Evolutionary conservation across 805 yeast species (phyloP).

Genomic region (Clavispora carvajalis): DNA sequence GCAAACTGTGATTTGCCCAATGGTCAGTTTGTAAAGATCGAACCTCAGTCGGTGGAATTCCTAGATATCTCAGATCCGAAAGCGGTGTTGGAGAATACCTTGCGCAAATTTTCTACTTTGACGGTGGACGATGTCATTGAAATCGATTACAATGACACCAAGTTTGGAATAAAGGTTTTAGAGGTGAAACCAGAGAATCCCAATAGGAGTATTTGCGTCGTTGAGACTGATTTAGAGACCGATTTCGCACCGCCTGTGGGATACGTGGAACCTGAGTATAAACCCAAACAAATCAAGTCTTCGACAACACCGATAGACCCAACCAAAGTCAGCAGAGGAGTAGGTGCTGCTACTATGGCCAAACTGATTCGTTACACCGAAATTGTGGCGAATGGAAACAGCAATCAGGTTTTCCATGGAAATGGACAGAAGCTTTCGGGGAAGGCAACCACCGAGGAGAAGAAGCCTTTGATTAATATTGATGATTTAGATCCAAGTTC

Average conservation of each 20-base stretch:
- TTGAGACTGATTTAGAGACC: conserved; percentile 93
- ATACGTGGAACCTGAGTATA: conserved; percentile 81
- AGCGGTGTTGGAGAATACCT: conserved; percentile 90
- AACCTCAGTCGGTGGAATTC: conserved; percentile 93
- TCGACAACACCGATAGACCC: conserved; percentile 29
- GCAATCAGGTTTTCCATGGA: conserved; percentile 43
- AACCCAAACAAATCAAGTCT: conserved; percentile 37
- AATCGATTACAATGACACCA: conserved; percentile 72
- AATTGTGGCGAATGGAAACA: conserved; percentile 39
- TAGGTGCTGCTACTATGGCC: conserved; percentile 72
- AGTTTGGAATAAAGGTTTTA: conserved; percentile 74
- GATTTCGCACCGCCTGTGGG: conserved; percentile 99
- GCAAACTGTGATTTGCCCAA: conserved; percentile 73
- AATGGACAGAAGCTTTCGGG: conserved; percentile 72
- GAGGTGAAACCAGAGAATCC: conserved; percentile 77
- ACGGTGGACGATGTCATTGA: conserved; percentile 82
- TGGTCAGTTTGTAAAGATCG: conserved; percentile 86
- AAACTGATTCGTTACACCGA: conserved; percentile 60
- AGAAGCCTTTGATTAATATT: conserved; percentile 25
- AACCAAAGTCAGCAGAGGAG: conserved; percentile 30
- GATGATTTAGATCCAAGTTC: conserved; percentile 50
- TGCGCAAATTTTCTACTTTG: conserved; percentile 83
- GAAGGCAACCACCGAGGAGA: conserved; percentile 24
- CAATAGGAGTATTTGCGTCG: conserved; percentile 76
- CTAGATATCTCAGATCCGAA: conserved; percentile 92